Conservation (phyloP, 768 basidiomycete genomes). For the Pisolithus tinctorius region DNA sequence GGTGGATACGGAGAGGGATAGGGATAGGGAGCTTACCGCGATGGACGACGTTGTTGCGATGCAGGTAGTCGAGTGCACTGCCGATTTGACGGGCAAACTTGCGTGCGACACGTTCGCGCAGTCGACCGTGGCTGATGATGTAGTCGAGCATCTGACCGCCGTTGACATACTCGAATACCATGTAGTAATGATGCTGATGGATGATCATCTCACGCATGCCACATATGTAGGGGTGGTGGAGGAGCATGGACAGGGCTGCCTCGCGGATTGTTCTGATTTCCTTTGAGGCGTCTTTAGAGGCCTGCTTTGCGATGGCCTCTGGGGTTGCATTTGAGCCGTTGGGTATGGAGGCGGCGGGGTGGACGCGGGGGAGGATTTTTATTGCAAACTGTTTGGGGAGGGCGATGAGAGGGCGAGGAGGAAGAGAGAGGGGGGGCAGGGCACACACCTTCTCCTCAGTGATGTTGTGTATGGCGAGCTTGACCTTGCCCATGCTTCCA, state of each 20-base stretch:
- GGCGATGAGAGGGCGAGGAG: neutral
- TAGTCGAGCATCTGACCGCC: slow-evolving; percentile 99
- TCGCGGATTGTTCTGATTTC: slow-evolving; percentile 95
- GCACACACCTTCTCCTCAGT: slow-evolving; percentile 85
- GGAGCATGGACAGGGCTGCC: slow-evolving; percentile 88
- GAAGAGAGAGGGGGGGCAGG: slow-evolving; percentile 3
- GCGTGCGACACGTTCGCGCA: slow-evolving; percentile 90
- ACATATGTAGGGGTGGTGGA: slow-evolving; percentile 98
- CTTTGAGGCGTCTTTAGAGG: slow-evolving; percentile 87
- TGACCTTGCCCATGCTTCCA: slow-evolving; percentile 99
- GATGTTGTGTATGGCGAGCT: slow-evolving; percentile 83
- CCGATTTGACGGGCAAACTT: slow-evolving; percentile 98
- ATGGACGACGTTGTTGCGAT: slow-evolving; percentile 96
- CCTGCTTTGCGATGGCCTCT: slow-evolving; percentile 69
- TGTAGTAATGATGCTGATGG: slow-evolving; percentile 98
- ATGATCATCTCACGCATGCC: slow-evolving; percentile 99
- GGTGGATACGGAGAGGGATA: slow-evolving; percentile 5
- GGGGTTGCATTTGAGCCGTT: slow-evolving; percentile 40
- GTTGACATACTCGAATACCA: slow-evolving; percentile 98
- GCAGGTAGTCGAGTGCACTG: slow-evolving; percentile 93
- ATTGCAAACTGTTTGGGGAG: slow-evolving; percentile 71
- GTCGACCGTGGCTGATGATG: slow-evolving; percentile 95
- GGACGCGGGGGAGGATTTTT: slow-evolving; percentile 91
- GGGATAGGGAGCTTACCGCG: slow-evolving; percentile 54
- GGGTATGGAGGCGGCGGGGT: slow-evolving; percentile 49